Base-by-base conservation (phyloP, 1,139 yeast genomes). In the Pichia sp. region DNA sequence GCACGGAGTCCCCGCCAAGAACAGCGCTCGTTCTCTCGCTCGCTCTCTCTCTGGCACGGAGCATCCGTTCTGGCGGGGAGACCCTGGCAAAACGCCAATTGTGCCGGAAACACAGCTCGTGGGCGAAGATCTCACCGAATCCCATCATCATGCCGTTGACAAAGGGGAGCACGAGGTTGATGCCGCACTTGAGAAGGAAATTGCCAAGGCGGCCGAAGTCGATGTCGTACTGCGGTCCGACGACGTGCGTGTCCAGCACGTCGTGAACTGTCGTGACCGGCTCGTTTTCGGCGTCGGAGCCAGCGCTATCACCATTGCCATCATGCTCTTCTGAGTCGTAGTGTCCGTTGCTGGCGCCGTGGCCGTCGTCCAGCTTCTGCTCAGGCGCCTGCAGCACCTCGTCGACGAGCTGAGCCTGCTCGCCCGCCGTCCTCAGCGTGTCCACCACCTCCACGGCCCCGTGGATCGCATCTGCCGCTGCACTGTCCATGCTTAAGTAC, bases 91-190 rank as follows among this genome's bases (percentile, higher is more conserved):
- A 92, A 8, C 78, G 67, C 90, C 95, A 88, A 49, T 87, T 83
- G 73, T 82, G 86, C 54, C 78, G 77, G 75, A 87, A 87, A 8
- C 97, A 96, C 49, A 92, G 74, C 67, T 93, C 98, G 68, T 92
- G 97, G 15, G 98, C 99, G 61, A 89, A 75, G 29, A 93, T 85
- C 72, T 93, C 99, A 1, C 99, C 99, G 70, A 92, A 90, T 0
- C 99, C 99, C 58, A 93, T 79, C 96, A 92, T 92, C 74, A 93
- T 76, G 10, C 99, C 99, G 67, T 93, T 93, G 59, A 93, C 75
- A 65, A 93, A 90, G 2, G 99, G 99, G 51, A 93, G 73, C 4
- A 90, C 70, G 62, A 92, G 72, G 64, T 93, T 92, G 60, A 93
- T 84, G 3, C 90, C 81, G 23, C 85, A 75, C 43, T 78, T 76